Base-by-base conservation (phyloP, 352 stramenopile species). In the Globisporangium viniferum region DNA sequence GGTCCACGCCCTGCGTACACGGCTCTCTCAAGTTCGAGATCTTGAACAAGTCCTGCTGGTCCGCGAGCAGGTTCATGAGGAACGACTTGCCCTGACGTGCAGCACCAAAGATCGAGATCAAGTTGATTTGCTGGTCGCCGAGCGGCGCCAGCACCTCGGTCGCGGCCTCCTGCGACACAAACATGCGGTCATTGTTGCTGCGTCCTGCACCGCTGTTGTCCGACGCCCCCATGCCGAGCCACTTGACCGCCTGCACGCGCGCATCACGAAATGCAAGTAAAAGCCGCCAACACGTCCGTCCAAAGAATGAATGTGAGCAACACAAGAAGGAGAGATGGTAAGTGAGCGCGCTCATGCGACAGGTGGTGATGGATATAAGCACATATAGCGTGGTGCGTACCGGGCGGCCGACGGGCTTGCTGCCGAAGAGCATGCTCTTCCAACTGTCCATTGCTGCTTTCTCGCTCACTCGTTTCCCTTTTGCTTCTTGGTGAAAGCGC, bases 11-110 rank as follows among this genome's bases (percentile, higher is more conserved):
- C 64, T 95, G 88, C 15, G 88, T 95, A 65, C 88, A 95, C 20
- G 88, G 88, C 72, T 95, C 88, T 3, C 87, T 80, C 39, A 93
- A 69, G 66, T 95, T 95, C 3, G 88, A 95, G 66, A 95, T 95
- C 71, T 92, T 90, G 73, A 95, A 95, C 35, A 94, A 55, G 55
- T 94, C 88, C 68, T 95, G 84, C 70, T 95, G 84, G 67, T 92
- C 86, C 24, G 88, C 85, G 60, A 95, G 76, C 51, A 95, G 69
- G 58, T 95, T 95, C 88, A 95, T 95, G 22, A 95, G 71, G 69
- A 95, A 95, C 20, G 80, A 91, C 65, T 95, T 95, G 62, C 88
- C 88, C 66, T 95, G 88, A 22, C 88, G 77, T 49, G 88, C 88
- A 5, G 88, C 88, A 14, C 88, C 88, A 59, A 95, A 95, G 71